These are phyloP conservation scores for Fusarium albidum DNA, from an alignment of 2,329 filamentous ascomycete species.

Conservation along the genomic window DNA sequence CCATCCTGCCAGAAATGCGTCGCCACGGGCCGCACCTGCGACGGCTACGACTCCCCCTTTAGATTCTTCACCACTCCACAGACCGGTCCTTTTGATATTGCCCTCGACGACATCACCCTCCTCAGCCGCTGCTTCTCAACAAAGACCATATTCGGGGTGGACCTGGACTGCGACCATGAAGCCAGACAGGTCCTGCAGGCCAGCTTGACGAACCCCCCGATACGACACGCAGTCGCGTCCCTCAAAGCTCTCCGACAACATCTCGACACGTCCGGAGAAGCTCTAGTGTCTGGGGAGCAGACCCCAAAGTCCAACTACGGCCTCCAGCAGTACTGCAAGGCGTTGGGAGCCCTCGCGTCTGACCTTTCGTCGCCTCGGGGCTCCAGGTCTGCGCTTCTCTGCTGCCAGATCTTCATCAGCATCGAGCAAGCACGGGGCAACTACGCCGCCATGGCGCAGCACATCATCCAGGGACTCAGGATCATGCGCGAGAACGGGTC, in stretches of 20 bases:
- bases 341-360: conserved; percentile 50
- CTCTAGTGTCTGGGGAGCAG: conserved; percentile 38
- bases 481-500: conserved; percentile 53
- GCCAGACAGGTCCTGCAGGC: conserved; percentile 51
- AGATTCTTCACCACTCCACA: conserved; percentile 37
- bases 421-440: conserved; percentile 54
- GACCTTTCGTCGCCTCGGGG: conserved; percentile 45
- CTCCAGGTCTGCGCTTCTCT: conserved; percentile 52
- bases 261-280: conserved; percentile 46
- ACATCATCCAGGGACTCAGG: conserved; percentile 52
- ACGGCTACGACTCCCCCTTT: conserved; percentile 53
- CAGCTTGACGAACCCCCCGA: conserved; percentile 44
- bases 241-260: conserved; percentile 51
- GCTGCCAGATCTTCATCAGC: conserved; percentile 57
- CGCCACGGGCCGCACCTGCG: conserved; percentile 51
- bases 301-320: conserved; percentile 47
- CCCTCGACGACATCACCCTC: conserved; percentile 42
- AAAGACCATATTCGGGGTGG: conserved; percentile 51
- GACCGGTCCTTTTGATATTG: conserved; percentile 23
- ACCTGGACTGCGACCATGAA: conserved; percentile 48
- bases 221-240: conserved; percentile 51
- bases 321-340: conserved; percentile 52
- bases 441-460: conserved; percentile 51
- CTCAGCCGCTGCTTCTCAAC: conserved; percentile 52
- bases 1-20: conserved; percentile 47